A percentile compares a stretch with the other conserved stretches of the same genome.
Conservation (phyloP, 805 yeast genomes). For the Wickerhamiella azymoides region DNA sequence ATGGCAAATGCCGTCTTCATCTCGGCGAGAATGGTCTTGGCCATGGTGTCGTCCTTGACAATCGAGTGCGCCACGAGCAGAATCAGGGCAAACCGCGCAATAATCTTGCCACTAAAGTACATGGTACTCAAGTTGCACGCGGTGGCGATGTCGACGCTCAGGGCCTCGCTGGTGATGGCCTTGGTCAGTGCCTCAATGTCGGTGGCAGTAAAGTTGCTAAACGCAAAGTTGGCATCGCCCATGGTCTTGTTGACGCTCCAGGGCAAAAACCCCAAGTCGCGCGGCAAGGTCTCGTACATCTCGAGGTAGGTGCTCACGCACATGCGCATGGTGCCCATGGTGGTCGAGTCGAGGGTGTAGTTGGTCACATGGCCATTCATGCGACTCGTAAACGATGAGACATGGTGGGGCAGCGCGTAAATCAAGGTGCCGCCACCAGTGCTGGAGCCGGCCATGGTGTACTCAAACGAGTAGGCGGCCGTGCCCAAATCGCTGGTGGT, state of each 20-base stretch:
- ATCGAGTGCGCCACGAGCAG: constrained; percentile 58
- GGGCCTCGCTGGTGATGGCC: constrained; percentile 38
- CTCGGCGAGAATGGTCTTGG: constrained; percentile 38
- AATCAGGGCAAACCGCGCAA: constrained; percentile 82
- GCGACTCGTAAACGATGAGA: constrained; percentile 29
- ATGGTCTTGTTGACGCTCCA: constrained; percentile 31
- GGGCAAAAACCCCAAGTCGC: constrained; percentile 39
- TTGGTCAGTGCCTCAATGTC: constrained; percentile 30
- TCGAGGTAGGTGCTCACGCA: constrained; percentile 24
- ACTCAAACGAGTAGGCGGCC: constrained; percentile 37
- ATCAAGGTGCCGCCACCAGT: constrained; percentile 32
- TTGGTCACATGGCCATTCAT: constrained; percentile 25
- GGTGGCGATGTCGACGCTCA: constrained; percentile 35
- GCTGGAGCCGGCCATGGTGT: constrained; percentile 39
- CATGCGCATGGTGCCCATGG: constrained; percentile 31
- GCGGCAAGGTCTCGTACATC: constrained; percentile 30
- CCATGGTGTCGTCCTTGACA: constrained; percentile 40
- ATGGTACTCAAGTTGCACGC: constrained; percentile 62
- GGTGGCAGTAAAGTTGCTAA: constrained; percentile 29
- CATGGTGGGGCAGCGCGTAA: constrained; percentile 61
- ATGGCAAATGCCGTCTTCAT: constrained; percentile 56
- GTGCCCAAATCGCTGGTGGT: constrained; percentile 25
- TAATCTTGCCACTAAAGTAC: constrained; percentile 79
- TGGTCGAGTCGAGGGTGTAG: constrained; percentile 34
- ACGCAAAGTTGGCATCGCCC: constrained; percentile 25